Evolutionary conservation across 225 moss, liverwort and hornwort species (phyloP), one percentile per base, ranked within the genome.

Genomic region (Pseudisothecium myosuroides): DNA sequence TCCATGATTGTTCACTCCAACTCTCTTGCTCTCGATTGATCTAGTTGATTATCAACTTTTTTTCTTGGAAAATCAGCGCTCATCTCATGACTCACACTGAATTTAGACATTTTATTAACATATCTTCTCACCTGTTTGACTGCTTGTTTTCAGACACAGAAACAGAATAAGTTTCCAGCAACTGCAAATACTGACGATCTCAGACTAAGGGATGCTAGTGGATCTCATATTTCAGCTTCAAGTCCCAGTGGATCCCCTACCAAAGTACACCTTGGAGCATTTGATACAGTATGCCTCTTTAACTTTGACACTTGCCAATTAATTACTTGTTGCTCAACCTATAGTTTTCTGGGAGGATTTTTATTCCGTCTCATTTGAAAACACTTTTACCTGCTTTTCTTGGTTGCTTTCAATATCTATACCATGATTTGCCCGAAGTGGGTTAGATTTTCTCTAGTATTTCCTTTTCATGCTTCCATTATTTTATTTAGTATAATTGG

Each of bases 91-190:
- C 45, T 84, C 45, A 29, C 61, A 79, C 72, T 88, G 72, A 45
- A 45, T 73, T 63, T 84, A 29, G 61, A 12, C 69, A 55, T 62
- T 63, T 37, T 63, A 49, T 32, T n/a, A 43, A 79, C n/a, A 27
- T n/a, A 37, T 37, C 10, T 79, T 68, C 72, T 71, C 72, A 63
- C 75, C 24, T 79, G n/a, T 50, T 62, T 84, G 63, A 64, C 20
- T 81, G 41, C 73, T 76, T 90, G 83, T 64, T 88, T 76, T 45
- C 89, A 96, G 96, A 95, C 95, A 49, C 92, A 95, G 62, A 92
- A 91, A 60, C 90, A 90, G 58, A 73, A 80, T 4, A 91, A 84
- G 67, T 49, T 75, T 82, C 66, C 65, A 12, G 58, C 83, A 29
- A 24, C 82, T 59, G 71, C 84, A 72, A 86, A 76, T 58, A 62